Conservation (phyloP, 768 basidiomycete genomes). For the Tephrocybe sp. region DNA sequence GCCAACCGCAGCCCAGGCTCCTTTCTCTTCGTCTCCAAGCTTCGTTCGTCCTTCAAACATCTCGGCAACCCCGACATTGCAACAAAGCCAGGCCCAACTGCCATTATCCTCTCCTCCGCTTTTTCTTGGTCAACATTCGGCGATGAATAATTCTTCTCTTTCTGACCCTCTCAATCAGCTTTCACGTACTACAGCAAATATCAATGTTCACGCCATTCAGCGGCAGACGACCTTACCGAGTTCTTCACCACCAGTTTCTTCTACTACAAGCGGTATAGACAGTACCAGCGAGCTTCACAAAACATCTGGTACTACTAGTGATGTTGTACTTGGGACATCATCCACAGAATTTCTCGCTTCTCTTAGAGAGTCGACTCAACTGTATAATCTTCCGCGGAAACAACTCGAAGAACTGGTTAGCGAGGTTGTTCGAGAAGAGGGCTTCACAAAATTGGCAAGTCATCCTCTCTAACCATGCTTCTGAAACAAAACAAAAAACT, state of each 20-base stretch:
- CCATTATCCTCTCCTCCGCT: constrained; percentile 3
- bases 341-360: constrained; percentile 29
- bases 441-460: constrained; percentile 73
- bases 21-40: constrained; percentile 14
- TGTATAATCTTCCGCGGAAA: constrained; percentile 52
- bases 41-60: constrained; percentile 5
- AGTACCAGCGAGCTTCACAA: not conserved
- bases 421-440: constrained; percentile 68
- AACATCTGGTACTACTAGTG: not conserved
- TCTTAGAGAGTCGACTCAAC: constrained; percentile 38
- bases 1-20: not conserved
- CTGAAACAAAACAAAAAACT: not conserved
- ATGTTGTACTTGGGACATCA: not conserved
- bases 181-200: not conserved
- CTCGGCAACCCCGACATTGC: constrained; percentile 4
- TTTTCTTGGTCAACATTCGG: not conserved
- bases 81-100: constrained; percentile 1
- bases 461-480: constrained; percentile 3
- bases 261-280: constrained; percentile 4
- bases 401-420: constrained; percentile 57
- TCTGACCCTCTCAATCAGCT: not conserved
- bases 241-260: constrained; percentile 14
- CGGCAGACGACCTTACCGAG: constrained; percentile 8
- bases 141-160: not conserved
- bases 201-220: constrained; percentile 6